Evolutionary conservation across 768 basidiomycete species (phyloP).

Genomic region (Phaeolepiota aurea): DNA sequence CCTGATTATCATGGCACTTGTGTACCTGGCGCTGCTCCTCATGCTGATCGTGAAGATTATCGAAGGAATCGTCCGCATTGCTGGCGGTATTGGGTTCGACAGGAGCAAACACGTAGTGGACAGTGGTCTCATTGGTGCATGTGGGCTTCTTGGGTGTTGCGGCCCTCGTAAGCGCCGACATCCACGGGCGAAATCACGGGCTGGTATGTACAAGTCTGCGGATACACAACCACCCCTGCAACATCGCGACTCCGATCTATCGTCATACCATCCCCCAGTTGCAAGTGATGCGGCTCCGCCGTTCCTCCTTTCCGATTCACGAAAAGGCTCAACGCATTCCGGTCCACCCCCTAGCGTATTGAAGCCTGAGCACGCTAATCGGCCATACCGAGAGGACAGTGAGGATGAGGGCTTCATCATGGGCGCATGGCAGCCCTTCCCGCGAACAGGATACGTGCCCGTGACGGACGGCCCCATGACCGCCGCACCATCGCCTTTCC

Average conservation of each 20-base stretch:
- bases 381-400: constrained; percentile 70
- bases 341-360: constrained; percentile 65
- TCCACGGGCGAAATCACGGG: constrained; percentile 13
- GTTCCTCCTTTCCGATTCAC: constrained; percentile 26
- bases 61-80: constrained; percentile 74
- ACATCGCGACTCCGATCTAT: constrained; percentile 33
- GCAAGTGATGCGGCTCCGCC: constrained; percentile 23
- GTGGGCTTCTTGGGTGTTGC: constrained; percentile 65
- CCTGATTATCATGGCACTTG: constrained; percentile 71
- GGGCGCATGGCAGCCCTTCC: constrained; percentile 87
- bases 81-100: constrained; percentile 77
- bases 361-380: constrained; percentile 70
- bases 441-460: constrained; percentile 38
- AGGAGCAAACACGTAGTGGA: constrained; percentile 73
- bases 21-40: constrained; percentile 74
- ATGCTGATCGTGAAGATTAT: constrained; percentile 81
- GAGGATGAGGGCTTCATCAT: constrained; percentile 88
- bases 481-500: constrained; percentile 3
- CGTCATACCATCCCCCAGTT: constrained; percentile 42
- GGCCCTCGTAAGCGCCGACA: constrained; percentile 35
- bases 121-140: constrained; percentile 80
- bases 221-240: not conserved
- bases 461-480: constrained; percentile 28
- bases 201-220: constrained; percentile 6
- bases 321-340: constrained; percentile 45